Base-by-base conservation (phyloP, 2,329 filamentous ascomycete genomes). In the Beauveria sp. region DNA sequence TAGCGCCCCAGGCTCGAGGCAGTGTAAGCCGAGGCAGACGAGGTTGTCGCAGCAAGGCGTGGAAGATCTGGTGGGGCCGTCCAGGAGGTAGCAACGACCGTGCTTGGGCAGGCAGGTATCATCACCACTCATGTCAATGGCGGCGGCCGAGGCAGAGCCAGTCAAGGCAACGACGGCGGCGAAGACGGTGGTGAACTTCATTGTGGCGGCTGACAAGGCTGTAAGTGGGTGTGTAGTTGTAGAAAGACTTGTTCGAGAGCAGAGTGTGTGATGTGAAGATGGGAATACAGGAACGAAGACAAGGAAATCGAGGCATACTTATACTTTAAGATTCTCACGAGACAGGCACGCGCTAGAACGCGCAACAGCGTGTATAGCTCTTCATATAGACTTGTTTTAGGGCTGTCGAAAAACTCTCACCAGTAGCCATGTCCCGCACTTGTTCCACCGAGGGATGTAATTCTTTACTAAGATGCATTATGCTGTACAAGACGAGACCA, bases 101-200 rank as follows among this genome's bases (percentile, higher is more conserved):
- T 60, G 53, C 38, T 60, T 49, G 26, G 38, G 14, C 30, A 53
- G 34, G 38, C 58, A 60, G 20, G 50, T 28, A 42, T 60, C 58
- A 20, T 42, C 20, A 42, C 49, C 58, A 16, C 40, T 18, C 14
- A 18, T 9, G 16, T 50, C 58, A 22, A 60, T 53, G 50, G 50
- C 58, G 14, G 49, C 42, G 42, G 58, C 58, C 3, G 47, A 24
- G 20, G 50, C 58, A 47, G 22, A 28, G 58, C 42, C 50, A 26
- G 50, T n/a, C n/a, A 49, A 54, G 58, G 38, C 58, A 22, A 50
- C 9, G 28, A 30, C 3, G 50, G 50, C 7, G 28, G 58, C 42
- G 16, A 60, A 40, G 50, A 22, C 30, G 30, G 50, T 46, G 28
- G 49, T 40, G 28, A 60, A 40, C 9, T 54, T 52, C 58, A 60